Base-by-base conservation (phyloP, 2,329 filamentous ascomycete species). In the Botrytis cinerea region DNA sequence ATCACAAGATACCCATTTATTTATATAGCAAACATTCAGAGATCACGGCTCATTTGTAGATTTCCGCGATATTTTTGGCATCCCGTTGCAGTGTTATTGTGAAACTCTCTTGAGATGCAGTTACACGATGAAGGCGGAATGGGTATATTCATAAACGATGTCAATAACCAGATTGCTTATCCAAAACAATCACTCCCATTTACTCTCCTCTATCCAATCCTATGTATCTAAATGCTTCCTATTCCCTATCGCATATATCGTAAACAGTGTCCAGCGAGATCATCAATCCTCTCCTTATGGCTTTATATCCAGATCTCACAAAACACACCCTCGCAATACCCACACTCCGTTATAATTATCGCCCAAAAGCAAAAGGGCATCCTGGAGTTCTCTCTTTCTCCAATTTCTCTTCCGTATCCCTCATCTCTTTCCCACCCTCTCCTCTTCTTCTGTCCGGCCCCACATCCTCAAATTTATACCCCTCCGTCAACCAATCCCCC, bases 401-500 rank as follows among this genome's bases (percentile, higher is more conserved):
- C 76, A 87, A 74, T 70, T 77, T 82, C 76, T 81, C 78, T 64
- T 82, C 82, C 70, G 82, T 83, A 20, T 74, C 80, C 32, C 84
- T 84, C 74, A 84, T 82, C 75, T 88, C 85, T 32, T 86, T 84
- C n/a, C 80, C 72, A 0, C 90, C 89, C 75, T 85, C 85, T 28
- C 73, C 85, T 75, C 86, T 83, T 70, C 88, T 85, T 66, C 82
- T 84, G 71, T 81, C 83, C 0, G 92, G 92, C 0, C 92, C 92
- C 28, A 93, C 80, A 67, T 93, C 89, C 38, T 86, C 83, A 43
- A 68, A 28, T 51, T 78, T 77, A 14, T 81, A 81, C 0, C 81
- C 81, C 35, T 85, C 84, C 1, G 87, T 86, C 1, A 83, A 70
- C 88, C 85, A 68, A 82, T 84, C 72, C 32, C 86, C 83, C 51